Evolutionary conservation across 176 grass and related monocot species (phyloP), one percentile per base, ranked within the genome.

Genomic region (Phoenix roebelenii): DNA sequence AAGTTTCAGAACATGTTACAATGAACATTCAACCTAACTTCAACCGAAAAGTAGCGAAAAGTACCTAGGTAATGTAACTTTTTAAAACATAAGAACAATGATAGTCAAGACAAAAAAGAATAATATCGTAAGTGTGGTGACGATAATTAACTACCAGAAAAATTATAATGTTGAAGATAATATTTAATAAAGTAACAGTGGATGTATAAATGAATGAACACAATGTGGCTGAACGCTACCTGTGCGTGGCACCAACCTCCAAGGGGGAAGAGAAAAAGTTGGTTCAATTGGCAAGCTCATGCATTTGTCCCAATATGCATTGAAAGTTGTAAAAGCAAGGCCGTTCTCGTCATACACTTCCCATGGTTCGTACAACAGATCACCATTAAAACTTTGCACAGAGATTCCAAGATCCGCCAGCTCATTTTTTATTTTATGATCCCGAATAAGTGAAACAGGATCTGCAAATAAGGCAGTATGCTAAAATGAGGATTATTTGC

Each of bases 331-430:
- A 70, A 90, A 90, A 30, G 90, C 90, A 35, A 67, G 74, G 54
- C 83, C 83, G 68, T 77, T 82, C 32, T 64, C 67, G 76, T 95
- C 86, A 52, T 80, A 81, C 61, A 87, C 23, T 73, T 95, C 86
- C 86, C 90, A 95, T 32, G 90, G 90, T 60, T 95, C 90, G 20
- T 87, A 79, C 28, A 95, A 72, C 65, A 95, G 72, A 77, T 95
- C 90, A 57, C 70, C 86, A 68, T 82, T 95, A 54, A 79, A 90
- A 64, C 77, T 90, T 48, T 90, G 77, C 30, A 82, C 75, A 66
- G 71, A 82, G 56, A 90, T 67, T 64, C 86, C 86, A 72, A 65
- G 67, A 49, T 71, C 64, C 22, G 57, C 70, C 35, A 95, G 83
- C 74, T 90, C 65, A 44, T 60, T 90, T 65, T 82, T 90, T 30